Conservation (phyloP, 2,329 filamentous ascomycete genomes). For the Alternaria sp. region DNA sequence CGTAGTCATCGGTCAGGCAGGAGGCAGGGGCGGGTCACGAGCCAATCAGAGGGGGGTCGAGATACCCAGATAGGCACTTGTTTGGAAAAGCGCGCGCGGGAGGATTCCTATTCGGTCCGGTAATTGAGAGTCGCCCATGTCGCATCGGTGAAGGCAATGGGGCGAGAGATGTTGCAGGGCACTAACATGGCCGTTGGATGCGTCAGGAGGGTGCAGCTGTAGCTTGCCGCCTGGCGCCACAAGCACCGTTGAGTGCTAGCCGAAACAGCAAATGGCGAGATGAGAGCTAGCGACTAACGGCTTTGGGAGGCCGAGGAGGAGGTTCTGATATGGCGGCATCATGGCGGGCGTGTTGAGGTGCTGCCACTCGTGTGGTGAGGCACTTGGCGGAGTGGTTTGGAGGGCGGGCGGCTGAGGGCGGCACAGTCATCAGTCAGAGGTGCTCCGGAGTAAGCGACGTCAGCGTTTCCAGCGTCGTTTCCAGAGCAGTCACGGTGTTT, state of each 20-base stretch:
- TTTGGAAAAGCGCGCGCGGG: slow-evolving; percentile 1
- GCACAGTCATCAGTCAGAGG: slow-evolving; percentile 1
- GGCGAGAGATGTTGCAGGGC: slow-evolving; percentile 7
- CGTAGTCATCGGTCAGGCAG: slow-evolving; percentile 4
- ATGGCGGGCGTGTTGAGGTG: neutral
- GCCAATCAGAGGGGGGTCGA: slow-evolving; percentile 5
- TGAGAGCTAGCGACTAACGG: neutral
- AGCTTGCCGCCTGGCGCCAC: slow-evolving; percentile 7
- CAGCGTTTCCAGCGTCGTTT: neutral
- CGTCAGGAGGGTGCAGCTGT: slow-evolving; percentile 12
- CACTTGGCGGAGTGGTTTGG: neutral
- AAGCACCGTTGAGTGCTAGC: slow-evolving; percentile 12
- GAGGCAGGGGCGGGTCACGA: neutral
- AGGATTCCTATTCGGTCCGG: slow-evolving; percentile 8
- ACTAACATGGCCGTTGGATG: slow-evolving; percentile 11
- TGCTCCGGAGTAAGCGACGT: neutral
- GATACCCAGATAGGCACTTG: slow-evolving; percentile 4
- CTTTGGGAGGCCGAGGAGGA: neutral
- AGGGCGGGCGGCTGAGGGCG: neutral
- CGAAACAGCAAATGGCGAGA: slow-evolving; percentile 7
- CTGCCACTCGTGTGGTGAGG: neutral
- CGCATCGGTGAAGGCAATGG: slow-evolving; percentile 11
- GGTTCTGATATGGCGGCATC: neutral
- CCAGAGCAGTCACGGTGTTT: neutral
- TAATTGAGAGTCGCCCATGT: slow-evolving; percentile 5